phyloP scores from a whole-genome alignment of 805 yeast species.

The Wickerhamomyces mucosus region DNA sequence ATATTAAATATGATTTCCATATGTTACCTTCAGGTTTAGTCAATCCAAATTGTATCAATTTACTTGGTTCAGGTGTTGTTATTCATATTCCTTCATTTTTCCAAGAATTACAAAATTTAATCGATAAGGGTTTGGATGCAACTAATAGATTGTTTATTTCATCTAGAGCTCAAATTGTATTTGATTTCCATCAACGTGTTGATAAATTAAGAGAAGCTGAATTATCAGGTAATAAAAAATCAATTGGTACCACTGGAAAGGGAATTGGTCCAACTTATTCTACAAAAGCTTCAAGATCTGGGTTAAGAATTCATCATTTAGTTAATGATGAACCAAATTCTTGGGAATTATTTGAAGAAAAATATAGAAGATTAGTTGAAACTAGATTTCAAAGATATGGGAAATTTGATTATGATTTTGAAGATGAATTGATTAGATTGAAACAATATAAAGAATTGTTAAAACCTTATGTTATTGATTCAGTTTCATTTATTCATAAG shows the following conservation, averaged over 20 bases:
- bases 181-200: conserved; percentile 96
- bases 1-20: conserved; percentile 90
- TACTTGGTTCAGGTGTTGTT: conserved; percentile 95
- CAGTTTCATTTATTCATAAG: conserved; percentile 72
- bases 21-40: conserved; percentile 98
- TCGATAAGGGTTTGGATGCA: conserved; percentile 62
- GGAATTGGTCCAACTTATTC: conserved; percentile 99
- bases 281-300: conserved; percentile 94
- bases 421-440: conserved; percentile 70
- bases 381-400: conserved; percentile 90
- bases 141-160: conserved; percentile 73
- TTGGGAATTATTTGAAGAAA: conserved; percentile 82
- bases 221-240: conserved; percentile 54
- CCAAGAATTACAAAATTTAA: conserved; percentile 72
- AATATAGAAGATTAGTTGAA: conserved; percentile 66
- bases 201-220: conserved; percentile 94
- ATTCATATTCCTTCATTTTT: conserved; percentile 91
- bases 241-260: conserved; percentile 97
- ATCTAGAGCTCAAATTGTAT: conserved; percentile 91
- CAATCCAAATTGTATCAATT: conserved; percentile 81
- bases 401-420: conserved; percentile 78
- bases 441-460: conserved; percentile 63
- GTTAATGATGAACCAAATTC: conserved; percentile 83
- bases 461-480: conserved; percentile 89
- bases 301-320: conserved; percentile 92